Percentiles rank a stretch among this genome's conserved stretches.
Evolutionary conservation across 1,284 basidiomycete genomes (phyloP).

Genomic region (Irpex sp.): DNA sequence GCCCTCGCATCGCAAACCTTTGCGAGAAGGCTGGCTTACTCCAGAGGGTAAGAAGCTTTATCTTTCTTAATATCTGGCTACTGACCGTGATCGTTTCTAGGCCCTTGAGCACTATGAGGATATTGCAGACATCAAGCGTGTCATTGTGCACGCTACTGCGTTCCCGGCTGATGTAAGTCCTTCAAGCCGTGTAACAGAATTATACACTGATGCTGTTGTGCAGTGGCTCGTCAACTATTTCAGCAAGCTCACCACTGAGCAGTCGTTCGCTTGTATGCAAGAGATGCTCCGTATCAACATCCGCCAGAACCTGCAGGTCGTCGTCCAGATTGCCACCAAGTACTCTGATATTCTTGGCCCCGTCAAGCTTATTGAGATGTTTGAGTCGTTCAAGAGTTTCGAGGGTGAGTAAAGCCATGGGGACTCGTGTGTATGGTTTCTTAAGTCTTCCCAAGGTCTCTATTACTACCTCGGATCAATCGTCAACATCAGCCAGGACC

Average conservation of each 20-base stretch:
- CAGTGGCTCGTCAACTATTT: constrained; percentile 99
- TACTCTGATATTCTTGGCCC: constrained; percentile 98
- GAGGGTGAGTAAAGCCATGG: constrained; percentile 55
- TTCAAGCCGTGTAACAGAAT: background rate
- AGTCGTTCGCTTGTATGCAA: constrained; percentile 93
- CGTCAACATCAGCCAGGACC: constrained; percentile 94
- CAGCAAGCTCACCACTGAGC: constrained; percentile 96
- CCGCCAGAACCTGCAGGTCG: constrained; percentile 95
- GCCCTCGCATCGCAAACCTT: constrained; percentile 94
- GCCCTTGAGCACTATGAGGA: constrained; percentile 99
- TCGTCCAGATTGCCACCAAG: constrained; percentile 98
- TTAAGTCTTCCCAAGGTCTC: constrained; percentile 53
- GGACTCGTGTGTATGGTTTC: background rate
- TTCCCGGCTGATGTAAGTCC: constrained; percentile 77
- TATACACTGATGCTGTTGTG: background rate
- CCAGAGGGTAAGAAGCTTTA: constrained; percentile 61
- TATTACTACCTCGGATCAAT: constrained; percentile 98
- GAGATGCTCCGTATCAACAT: constrained; percentile 99
- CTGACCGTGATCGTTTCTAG: constrained; percentile 35
- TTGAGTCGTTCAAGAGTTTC: constrained; percentile 97
- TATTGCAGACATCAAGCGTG: constrained; percentile 96
- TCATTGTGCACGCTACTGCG: constrained; percentile 90
- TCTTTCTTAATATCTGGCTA: constrained; percentile 21
- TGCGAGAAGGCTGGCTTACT: constrained; percentile 98
- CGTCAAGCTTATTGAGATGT: constrained; percentile 97